Conservation (phyloP, 345 rosid species). For the Cardiospermum halicacabum region DNA sequence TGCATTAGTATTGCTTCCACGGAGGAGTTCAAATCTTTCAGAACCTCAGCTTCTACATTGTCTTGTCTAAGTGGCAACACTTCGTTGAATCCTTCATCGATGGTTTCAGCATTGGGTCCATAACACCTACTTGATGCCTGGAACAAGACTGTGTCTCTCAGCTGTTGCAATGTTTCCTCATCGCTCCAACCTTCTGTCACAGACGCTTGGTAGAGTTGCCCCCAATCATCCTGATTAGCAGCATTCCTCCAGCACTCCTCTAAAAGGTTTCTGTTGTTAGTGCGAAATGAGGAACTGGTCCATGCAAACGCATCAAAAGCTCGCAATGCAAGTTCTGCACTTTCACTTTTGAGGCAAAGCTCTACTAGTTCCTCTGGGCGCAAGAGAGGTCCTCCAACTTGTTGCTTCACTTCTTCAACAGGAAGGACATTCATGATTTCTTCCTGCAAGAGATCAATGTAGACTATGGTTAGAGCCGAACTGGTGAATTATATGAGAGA, state of each 20-base stretch:
- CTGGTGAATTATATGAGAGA: not conserved
- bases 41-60: slow-evolving; percentile 20
- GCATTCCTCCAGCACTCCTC: slow-evolving; percentile 93
- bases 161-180: slow-evolving; percentile 61
- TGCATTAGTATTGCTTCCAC: slow-evolving; percentile 83
- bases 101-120: slow-evolving; percentile 52
- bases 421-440: slow-evolving; percentile 44
- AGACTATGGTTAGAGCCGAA: not conserved
- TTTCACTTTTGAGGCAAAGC: slow-evolving; percentile 52
- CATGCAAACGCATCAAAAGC: slow-evolving; percentile 88
- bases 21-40: slow-evolving; percentile 33
- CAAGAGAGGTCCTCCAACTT: slow-evolving; percentile 36
- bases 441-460: slow-evolving; percentile 44
- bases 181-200: slow-evolving; percentile 80
- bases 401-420: slow-evolving; percentile 30
- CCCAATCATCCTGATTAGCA: slow-evolving; percentile 78
- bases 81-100: slow-evolving; percentile 60
- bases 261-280: slow-evolving; percentile 62
- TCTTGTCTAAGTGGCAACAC: slow-evolving; percentile 70
- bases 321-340: slow-evolving; percentile 46
- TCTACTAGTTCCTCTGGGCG: slow-evolving; percentile 72
- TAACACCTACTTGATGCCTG: slow-evolving; percentile 74
- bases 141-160: slow-evolving; percentile 61
- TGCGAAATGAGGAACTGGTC: slow-evolving; percentile 73
- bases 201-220: slow-evolving; percentile 54